Conservation (phyloP, 2,329 filamentous ascomycete genomes). For the Stachybotrys echinatus region DNA sequence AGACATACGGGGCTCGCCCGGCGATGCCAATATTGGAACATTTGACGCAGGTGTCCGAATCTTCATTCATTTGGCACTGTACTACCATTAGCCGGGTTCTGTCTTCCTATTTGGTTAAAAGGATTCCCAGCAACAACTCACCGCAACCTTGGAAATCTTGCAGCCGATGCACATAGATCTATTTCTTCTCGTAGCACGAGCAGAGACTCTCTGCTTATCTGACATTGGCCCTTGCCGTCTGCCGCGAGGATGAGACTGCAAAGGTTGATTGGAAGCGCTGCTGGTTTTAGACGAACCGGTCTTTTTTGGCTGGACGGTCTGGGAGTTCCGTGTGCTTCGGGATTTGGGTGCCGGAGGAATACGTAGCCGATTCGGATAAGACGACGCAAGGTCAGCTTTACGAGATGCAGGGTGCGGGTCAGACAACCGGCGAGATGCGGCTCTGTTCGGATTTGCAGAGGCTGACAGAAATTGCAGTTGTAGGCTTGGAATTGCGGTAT, state of each 20-base stretch:
- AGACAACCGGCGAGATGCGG: no score
- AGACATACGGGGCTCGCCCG: not conserved
- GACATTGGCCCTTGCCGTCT: conserved; percentile 1
- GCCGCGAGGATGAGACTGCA: not conserved
- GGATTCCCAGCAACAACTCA: not conserved
- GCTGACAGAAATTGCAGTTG: no score
- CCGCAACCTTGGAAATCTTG: not conserved
- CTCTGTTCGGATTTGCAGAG: no score
- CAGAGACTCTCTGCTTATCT: not conserved
- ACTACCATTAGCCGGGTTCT: not conserved
- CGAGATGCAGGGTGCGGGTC: no score
- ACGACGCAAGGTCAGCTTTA: no score
- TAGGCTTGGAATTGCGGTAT: no score
- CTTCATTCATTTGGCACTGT: not conserved
- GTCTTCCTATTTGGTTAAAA: not conserved
- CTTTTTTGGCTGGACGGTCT: no score
- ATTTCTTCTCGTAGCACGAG: not conserved
- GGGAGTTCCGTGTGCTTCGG: no score
- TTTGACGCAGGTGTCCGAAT: not conserved
- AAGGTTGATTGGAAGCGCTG: no score
- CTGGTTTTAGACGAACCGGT: no score
- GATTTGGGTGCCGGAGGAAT: no score
- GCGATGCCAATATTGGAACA: not conserved
- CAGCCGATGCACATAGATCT: conserved; percentile 1
- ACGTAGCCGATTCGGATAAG: no score